A percentile compares a stretch with the other conserved stretches of the same genome.
Conservation (phyloP, 2,329 filamentous ascomycete genomes). For the Trichophyton schoenleinii region DNA sequence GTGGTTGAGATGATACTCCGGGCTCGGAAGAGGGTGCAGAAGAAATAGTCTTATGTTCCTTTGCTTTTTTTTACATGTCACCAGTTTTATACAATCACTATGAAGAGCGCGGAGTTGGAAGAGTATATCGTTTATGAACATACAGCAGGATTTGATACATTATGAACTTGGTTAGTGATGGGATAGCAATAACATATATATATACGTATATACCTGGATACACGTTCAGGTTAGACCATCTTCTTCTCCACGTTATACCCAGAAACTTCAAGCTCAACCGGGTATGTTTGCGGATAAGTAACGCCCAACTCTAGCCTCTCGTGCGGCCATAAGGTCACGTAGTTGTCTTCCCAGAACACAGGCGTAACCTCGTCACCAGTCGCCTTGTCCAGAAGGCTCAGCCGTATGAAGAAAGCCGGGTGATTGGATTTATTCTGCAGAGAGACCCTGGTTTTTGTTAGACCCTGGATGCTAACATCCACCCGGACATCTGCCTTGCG, state of each 20-base stretch:
- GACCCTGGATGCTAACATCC: constrained; percentile 10
- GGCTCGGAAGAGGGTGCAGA: not conserved
- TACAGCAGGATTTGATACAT: not conserved
- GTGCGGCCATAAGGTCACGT: constrained; percentile 47
- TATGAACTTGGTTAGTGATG: not conserved
- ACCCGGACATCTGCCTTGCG: constrained; percentile 27
- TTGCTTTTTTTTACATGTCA: too few relatives aligned
- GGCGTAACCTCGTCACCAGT: constrained; percentile 36
- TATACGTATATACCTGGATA: not conserved
- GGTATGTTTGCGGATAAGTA: constrained; percentile 10
- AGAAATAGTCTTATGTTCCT: not conserved
- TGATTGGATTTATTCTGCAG: constrained; percentile 41
- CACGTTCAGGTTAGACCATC: not conserved
- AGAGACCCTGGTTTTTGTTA: constrained; percentile 22
- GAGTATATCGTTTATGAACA: not conserved
- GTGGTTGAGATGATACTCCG: constrained; percentile 5
- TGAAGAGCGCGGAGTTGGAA: too few relatives aligned
- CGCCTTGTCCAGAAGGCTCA: constrained; percentile 37
- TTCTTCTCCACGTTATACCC: constrained; percentile 8
- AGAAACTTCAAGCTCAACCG: constrained; percentile 3
- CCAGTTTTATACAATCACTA: too few relatives aligned
- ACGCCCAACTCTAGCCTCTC: constrained; percentile 38
- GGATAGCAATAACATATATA: not conserved
- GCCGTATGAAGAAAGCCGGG: constrained; percentile 47
- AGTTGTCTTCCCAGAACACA: constrained; percentile 50